These are phyloP conservation scores for Mycena crocata DNA, from an alignment of 768 basidiomycete genomes.

Conservation along the genomic window DNA sequence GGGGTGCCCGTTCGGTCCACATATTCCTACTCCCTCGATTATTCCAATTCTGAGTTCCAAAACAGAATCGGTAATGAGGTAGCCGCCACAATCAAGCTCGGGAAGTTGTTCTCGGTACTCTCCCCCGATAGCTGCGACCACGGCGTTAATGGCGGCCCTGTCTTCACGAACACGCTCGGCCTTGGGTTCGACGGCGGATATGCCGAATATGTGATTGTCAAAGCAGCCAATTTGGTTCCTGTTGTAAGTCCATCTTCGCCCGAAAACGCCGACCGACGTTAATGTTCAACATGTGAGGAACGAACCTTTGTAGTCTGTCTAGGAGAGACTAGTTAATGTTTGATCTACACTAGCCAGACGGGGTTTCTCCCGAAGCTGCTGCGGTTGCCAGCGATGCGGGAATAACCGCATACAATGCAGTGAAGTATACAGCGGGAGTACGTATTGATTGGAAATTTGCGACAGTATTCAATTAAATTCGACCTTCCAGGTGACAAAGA, in stretches of 20 bases:
- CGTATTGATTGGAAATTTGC: neutral
- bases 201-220: conserved; percentile 26
- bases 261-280: neutral
- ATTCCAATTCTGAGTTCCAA: neutral
- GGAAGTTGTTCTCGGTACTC: conserved; percentile 21
- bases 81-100: conserved; percentile 3
- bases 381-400: conserved; percentile 31
- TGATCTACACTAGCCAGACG: conserved; percentile 11
- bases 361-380: conserved; percentile 21
- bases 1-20: conserved; percentile 25
- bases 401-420: conserved; percentile 26
- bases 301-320: too few relatives aligned
- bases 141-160: neutral
- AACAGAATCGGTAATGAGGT: conserved; percentile 18
- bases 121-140: neutral
- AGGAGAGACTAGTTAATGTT: too few relatives aligned
- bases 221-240: neutral
- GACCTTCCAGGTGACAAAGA: conserved; percentile 14
- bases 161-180: conserved; percentile 6
- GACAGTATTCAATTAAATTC: neutral
- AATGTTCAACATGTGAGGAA: too few relatives aligned
- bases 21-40: too few relatives aligned
- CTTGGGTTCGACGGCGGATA: conserved; percentile 27
- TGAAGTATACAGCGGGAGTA: conserved; percentile 20
- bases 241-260: neutral